These are phyloP conservation scores for Secale cereale DNA, from an alignment of 176 grass and related monocot genomes.

Conservation along the genomic window DNA sequence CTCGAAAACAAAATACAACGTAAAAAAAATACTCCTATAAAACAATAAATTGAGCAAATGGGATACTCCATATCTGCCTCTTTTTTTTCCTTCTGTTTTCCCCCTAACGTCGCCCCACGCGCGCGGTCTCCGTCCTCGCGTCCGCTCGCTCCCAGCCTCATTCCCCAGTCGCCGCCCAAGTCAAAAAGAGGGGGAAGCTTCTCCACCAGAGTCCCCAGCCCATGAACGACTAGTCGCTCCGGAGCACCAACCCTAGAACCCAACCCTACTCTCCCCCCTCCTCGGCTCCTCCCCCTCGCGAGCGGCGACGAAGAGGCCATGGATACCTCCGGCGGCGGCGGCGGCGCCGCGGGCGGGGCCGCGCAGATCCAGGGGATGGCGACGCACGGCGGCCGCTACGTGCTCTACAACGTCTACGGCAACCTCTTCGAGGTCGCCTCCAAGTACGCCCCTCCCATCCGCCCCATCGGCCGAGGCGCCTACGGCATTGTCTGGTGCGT, in stretches of 20 bases:
- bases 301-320: slow-evolving; percentile 17
- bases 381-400: slow-evolving; percentile 75
- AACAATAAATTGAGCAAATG: too few relatives aligned
- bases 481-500: slow-evolving; percentile 99
- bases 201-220: slow-evolving; percentile 28
- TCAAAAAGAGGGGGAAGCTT: slow-evolving; percentile 54
- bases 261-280: background rate
- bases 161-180: slow-evolving; percentile 34
- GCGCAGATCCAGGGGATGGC: slow-evolving; percentile 58
- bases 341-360: slow-evolving; percentile 30
- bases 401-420: slow-evolving; percentile 90
- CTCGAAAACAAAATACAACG: too few relatives aligned
- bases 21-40: too few relatives aligned
- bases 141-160: background rate
- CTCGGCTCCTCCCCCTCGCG: background rate
- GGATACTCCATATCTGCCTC: too few relatives aligned
- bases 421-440: slow-evolving; percentile 84
- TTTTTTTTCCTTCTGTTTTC: background rate
- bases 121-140: slow-evolving; percentile 13
- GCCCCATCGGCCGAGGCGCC: slow-evolving; percentile 84
- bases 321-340: slow-evolving; percentile 37
- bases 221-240: slow-evolving; percentile 43
- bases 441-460: slow-evolving; percentile 85
- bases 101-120: background rate
- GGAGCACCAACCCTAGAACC: slow-evolving; percentile 17